phyloP scores from a whole-genome alignment of 1,284 basidiomycete genomes.

The Xerocomus tenax region DNA sequence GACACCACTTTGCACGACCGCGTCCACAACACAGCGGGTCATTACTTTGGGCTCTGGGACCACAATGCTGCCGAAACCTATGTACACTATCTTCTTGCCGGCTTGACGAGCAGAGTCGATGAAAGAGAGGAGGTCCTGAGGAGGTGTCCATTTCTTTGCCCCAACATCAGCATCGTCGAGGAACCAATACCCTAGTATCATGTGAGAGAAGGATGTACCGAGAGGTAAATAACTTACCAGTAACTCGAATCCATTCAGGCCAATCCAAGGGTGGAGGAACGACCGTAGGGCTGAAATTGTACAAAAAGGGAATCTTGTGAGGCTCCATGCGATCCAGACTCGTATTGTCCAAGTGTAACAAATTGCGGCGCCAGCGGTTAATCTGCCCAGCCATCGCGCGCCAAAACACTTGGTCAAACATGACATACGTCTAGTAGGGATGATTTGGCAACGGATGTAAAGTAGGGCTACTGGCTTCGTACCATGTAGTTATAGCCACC shows the following conservation, averaged over 20 bases:
- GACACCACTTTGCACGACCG: conserved; percentile 77
- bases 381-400: conserved; percentile 87
- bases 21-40: conserved; percentile 85
- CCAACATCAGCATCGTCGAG: conserved; percentile 83
- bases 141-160: conserved; percentile 81
- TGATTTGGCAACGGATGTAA: conserved; percentile 3
- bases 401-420: conserved; percentile 99
- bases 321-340: conserved; percentile 89
- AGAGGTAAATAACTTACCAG: conserved; percentile 43
- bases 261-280: conserved; percentile 91
- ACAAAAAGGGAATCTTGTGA: conserved; percentile 94
- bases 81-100: conserved; percentile 90
- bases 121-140: conserved; percentile 71
- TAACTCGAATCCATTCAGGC: conserved; percentile 97
- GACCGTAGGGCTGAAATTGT: conserved; percentile 88
- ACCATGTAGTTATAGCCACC: conserved; percentile 98
- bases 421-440: conserved; percentile 61
- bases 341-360: conserved; percentile 71
- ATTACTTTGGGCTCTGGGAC: conserved; percentile 89
- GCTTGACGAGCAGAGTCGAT: conserved; percentile 67
- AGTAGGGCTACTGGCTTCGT: conserved; percentile 15
- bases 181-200: conserved; percentile 80
- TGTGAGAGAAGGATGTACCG: conserved; percentile 10
- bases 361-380: conserved; percentile 84
- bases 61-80: conserved; percentile 97